These are phyloP conservation scores for Malus orientalis DNA, from an alignment of 306 rosid genomes.

Conservation along the genomic window DNA sequence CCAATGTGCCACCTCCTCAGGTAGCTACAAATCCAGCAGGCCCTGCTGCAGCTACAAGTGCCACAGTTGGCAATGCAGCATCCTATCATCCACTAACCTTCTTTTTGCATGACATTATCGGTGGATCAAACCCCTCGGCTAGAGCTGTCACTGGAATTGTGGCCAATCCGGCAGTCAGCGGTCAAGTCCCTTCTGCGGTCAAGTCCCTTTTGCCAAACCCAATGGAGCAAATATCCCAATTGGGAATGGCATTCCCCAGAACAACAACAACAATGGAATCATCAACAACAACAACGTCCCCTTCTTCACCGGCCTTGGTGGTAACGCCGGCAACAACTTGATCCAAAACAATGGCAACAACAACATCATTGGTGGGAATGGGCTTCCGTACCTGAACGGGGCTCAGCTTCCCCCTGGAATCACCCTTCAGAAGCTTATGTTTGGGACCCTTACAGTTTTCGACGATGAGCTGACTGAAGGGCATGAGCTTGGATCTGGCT, in stretches of 20 bases:
- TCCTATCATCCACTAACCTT: conserved; percentile 36
- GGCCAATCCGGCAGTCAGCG: conserved; percentile 61
- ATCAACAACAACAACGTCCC: conserved; percentile 77
- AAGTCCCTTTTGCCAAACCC: conserved; percentile 84
- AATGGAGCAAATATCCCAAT: conserved; percentile 67
- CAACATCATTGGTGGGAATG: conserved; percentile 30
- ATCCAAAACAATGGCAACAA: conserved; percentile 39
- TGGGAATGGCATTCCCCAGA: conserved; percentile 51
- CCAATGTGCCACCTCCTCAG: conserved; percentile 20
- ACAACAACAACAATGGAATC: conserved; percentile 58
- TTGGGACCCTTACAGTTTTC: conserved; percentile 72
- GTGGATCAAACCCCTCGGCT: conserved; percentile 75
- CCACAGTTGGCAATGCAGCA: conserved; percentile 2
- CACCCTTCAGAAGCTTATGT: conserved; percentile 55
- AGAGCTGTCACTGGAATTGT: conserved; percentile 68
- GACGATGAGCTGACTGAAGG: conserved; percentile 82
- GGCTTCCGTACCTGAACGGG: conserved; percentile 37
- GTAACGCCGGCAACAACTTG: conserved; percentile 32
- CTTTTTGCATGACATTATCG: conserved; percentile 76
- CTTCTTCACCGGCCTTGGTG: conserved; percentile 75
- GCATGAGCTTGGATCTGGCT: conserved; percentile 62
- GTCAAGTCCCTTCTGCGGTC: conserved; percentile 83
- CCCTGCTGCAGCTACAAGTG: conserved; percentile 11
- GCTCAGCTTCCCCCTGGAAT: conserved; percentile 48
- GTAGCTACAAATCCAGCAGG: conserved; percentile 4